phyloP scores from a whole-genome alignment of 2,329 filamentous ascomycete species.

The Talaromyces sp. region DNA sequence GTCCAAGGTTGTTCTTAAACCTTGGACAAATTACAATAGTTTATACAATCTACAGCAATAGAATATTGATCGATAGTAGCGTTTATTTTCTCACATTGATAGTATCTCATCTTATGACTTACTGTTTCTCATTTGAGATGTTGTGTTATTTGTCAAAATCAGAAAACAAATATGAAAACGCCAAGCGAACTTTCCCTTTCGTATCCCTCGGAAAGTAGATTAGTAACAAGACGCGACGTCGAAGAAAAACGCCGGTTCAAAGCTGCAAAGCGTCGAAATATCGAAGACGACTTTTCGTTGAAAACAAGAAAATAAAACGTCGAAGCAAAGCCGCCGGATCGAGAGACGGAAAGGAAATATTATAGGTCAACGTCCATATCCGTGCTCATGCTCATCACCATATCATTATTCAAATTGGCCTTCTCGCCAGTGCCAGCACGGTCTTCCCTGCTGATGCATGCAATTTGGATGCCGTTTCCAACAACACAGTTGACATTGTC shows the following conservation, averaged over 20 bases:
- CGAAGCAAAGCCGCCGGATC: slow-evolving; percentile 2
- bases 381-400: slow-evolving; percentile 35
- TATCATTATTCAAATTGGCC: slow-evolving; percentile 26
- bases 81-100: not conserved
- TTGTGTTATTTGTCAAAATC: slow-evolving; percentile 4
- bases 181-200: not conserved
- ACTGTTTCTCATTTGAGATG: not conserved
- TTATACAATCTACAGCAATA: not conserved
- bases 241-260: slow-evolving; percentile 6
- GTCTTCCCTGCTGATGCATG: slow-evolving; percentile 28
- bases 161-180: slow-evolving; percentile 1
- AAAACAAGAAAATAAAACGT: slow-evolving; percentile 8
- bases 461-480: slow-evolving; percentile 28
- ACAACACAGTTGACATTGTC: slow-evolving; percentile 20
- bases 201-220: not conserved
- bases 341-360: not conserved
- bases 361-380: slow-evolving; percentile 34
- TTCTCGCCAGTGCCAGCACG: slow-evolving; percentile 16
- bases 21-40: too few species aligned
- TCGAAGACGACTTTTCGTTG: not conserved
- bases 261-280: slow-evolving; percentile 6
- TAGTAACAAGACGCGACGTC: not conserved
- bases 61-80: not conserved
- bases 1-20: too few species aligned
- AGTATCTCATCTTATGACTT: not conserved